Conservation (phyloP, 1,139 yeast species). For the Suhomyces coccinellae region DNA sequence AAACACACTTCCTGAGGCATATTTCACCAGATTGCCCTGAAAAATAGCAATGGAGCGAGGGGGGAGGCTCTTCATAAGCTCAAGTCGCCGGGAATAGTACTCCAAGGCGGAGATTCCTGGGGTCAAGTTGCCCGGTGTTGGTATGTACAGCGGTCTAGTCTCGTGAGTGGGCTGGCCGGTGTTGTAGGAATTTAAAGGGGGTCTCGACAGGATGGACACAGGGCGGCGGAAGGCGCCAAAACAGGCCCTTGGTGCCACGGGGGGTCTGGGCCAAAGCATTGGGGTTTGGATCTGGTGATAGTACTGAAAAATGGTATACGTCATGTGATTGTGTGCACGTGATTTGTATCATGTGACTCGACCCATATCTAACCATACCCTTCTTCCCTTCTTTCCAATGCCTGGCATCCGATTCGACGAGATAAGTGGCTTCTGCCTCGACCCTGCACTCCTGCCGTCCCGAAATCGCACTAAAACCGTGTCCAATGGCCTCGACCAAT, state of each 20-base stretch:
- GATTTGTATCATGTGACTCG: neutral
- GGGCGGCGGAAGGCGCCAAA: slow-evolving; percentile 1
- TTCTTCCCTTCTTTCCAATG: neutral
- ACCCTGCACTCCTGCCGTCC: slow-evolving; percentile 1
- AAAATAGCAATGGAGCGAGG: slow-evolving; percentile 69
- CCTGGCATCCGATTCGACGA: slow-evolving; percentile 11
- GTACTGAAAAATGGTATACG: neutral
- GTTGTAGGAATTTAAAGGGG: slow-evolving; percentile 27
- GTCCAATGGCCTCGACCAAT: slow-evolving; percentile 35
- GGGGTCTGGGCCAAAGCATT: neutral
- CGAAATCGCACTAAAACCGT: neutral
- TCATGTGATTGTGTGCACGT: neutral
- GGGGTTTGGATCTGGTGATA: neutral
- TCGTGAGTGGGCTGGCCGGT: slow-evolving; percentile 88
- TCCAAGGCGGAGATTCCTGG: slow-evolving; percentile 87
- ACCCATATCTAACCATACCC: no score
- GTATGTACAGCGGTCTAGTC: slow-evolving; percentile 72
- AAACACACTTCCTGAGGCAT: slow-evolving; percentile 87
- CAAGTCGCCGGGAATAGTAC: slow-evolving; percentile 68
- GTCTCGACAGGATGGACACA: slow-evolving; percentile 18
- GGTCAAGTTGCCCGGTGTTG: slow-evolving; percentile 77
- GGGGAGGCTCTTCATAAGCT: slow-evolving; percentile 58
- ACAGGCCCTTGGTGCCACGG: neutral
- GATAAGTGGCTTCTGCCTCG: slow-evolving; percentile 20
- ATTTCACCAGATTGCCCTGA: slow-evolving; percentile 71